Base-by-base conservation (phyloP, 2,329 filamentous ascomycete species). In the Cercospora janseana region DNA sequence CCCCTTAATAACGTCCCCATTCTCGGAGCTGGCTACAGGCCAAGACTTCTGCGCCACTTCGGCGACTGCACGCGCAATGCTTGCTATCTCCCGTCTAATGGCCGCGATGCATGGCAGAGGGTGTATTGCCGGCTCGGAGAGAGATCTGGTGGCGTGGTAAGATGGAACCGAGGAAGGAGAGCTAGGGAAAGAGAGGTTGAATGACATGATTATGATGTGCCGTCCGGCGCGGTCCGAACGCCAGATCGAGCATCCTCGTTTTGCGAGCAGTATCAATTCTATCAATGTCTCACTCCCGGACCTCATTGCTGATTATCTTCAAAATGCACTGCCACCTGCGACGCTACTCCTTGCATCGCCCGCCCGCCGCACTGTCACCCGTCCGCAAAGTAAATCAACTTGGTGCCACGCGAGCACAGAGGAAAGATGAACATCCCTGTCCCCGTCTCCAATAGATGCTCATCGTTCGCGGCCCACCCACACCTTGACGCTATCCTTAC, bases 1-100 rank as follows among this genome's bases (percentile, higher is more conserved):
- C 45, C 52, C 50, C 50, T 52, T 54, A 49, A 55, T 58, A 46
- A 46, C 29, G 32, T 49, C 44, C 44, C 32, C 49, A 37, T 23
- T 8, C 27, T 21, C 35, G 15, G 49, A 31, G 31, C 15, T 23
- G 29, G 46, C 27, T 44, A 16, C 37, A 12, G n/a, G n/a, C n/a
- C n/a, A n/a, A n/a, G 27, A 31, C 18, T 16, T 40, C 40, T 32
- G 32, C 41, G 34, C 48, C 18, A 45, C 41, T 26, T 26, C 32
- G 26, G 43, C 35, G 46, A 48, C 31, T 27, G 32, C 31, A 12
- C n/a, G 18, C 26, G 12, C 4, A 5, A 20, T 46, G 28, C 29
- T 24, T 31, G 18, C 35, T 12, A 24, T 26, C 26, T n/a, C 35
- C 26, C 16, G 35, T 40, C 26, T 23, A 24, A n/a, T n/a, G 18